Conservation (phyloP, 1,284 basidiomycete genomes). For the Athelia sp. region DNA sequence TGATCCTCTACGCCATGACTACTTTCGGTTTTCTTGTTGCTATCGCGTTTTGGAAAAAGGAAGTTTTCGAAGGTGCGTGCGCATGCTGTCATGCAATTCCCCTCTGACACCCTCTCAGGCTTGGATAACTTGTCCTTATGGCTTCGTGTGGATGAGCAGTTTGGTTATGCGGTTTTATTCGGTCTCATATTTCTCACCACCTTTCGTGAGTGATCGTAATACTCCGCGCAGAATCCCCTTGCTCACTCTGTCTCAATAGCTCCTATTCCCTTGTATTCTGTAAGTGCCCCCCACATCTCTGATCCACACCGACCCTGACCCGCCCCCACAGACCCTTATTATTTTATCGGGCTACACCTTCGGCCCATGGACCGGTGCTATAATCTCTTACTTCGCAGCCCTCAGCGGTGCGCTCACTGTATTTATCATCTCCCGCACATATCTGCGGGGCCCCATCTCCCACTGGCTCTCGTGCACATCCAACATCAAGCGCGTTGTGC, state of each 20-base stretch:
- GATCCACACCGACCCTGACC: constrained; percentile 28
- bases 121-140: constrained; percentile 71
- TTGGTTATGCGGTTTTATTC: constrained; percentile 70
- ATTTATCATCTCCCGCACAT: constrained; percentile 69
- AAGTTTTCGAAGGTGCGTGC: constrained; percentile 65
- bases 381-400: constrained; percentile 83
- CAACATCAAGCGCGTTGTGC: constrained; percentile 70
- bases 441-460: constrained; percentile 65
- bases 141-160: constrained; percentile 61
- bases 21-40: constrained; percentile 66
- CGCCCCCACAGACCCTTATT: constrained; percentile 54
- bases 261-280: constrained; percentile 9
- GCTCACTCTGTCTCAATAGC: constrained; percentile 5
- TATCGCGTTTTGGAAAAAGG: constrained; percentile 67
- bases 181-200: constrained; percentile 77
- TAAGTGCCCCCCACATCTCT: constrained; percentile 53
- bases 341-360: constrained; percentile 85
- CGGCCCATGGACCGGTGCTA: constrained; percentile 72
- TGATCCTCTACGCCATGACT: constrained; percentile 64
- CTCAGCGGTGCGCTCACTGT: constrained; percentile 76
- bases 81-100: constrained; percentile 3
- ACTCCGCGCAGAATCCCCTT: neutral
- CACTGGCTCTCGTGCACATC: constrained; percentile 64
- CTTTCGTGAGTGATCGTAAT: constrained; percentile 56
- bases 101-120: constrained; percentile 30